These are phyloP conservation scores for Candida tibetensis DNA, from an alignment of 805 yeast species.

Conservation along the genomic window DNA sequence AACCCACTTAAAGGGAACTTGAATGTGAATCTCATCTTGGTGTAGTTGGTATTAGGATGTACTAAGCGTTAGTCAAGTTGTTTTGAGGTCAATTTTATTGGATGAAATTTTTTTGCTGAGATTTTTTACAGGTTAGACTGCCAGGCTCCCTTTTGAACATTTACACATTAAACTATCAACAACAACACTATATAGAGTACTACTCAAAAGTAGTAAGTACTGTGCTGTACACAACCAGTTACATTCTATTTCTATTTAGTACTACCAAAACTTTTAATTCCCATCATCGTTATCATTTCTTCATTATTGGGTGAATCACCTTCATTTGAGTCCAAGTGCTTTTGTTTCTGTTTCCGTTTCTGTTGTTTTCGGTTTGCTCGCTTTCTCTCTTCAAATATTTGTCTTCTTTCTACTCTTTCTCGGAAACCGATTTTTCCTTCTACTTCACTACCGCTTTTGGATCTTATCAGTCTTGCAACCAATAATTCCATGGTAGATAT, in stretches of 20 bases:
- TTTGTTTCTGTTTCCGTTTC: constrained; percentile 18
- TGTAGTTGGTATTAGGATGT: constrained; percentile 4
- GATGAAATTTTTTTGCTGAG: constrained; percentile 12
- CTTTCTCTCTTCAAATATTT: constrained; percentile 35
- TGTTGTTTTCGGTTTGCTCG: constrained; percentile 26
- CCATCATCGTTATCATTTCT: constrained; percentile 48
- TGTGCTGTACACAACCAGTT: too few species aligned
- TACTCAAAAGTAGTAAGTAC: too few species aligned
- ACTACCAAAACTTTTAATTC: constrained; percentile 54
- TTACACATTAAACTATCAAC: too few species aligned
- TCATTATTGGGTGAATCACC: constrained; percentile 14
- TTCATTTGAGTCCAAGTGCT: constrained; percentile 12
- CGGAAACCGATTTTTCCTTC: constrained; percentile 28
- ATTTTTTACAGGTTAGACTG: constrained; percentile 6
- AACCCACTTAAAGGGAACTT: constrained; percentile 39
- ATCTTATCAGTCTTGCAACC: constrained; percentile 23
- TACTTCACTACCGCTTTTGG: constrained; percentile 7
- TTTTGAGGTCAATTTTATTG: constrained; percentile 24
- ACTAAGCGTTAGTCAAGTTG: constrained; percentile 7
- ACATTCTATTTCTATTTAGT: constrained; percentile 37
- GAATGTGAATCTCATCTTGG: constrained; percentile 39
- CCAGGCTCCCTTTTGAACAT: too few species aligned
- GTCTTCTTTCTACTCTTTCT: constrained; percentile 40
- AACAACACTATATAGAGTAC: too few species aligned
- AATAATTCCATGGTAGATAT: constrained; percentile 26